Evolutionary conservation across 805 yeast genomes (phyloP).

Genomic region (Ogataea parapolymorpha): DNA sequence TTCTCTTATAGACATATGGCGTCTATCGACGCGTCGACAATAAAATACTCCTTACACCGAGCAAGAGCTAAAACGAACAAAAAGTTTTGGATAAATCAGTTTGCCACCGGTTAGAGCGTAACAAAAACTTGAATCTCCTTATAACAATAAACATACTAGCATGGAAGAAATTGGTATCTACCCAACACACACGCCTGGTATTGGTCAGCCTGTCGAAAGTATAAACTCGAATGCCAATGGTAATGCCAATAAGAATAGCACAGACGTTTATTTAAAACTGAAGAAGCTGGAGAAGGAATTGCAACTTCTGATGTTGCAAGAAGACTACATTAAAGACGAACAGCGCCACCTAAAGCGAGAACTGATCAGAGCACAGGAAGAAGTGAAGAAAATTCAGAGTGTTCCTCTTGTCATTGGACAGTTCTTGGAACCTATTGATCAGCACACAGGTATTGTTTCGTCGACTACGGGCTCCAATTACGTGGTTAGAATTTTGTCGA

Average conservation of each 20-base stretch:
- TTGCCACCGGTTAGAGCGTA: slow-evolving; percentile 14
- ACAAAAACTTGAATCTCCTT: background rate
- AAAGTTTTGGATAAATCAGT: slow-evolving; percentile 9
- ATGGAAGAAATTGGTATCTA: slow-evolving; percentile 67
- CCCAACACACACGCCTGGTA: slow-evolving; percentile 27
- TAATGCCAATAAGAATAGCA: slow-evolving; percentile 25
- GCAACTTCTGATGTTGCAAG: slow-evolving; percentile 82
- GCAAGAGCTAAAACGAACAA: background rate
- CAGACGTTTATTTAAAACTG: slow-evolving; percentile 77
- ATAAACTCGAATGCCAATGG: slow-evolving; percentile 24
- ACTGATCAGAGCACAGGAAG: slow-evolving; percentile 95
- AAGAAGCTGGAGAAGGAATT: slow-evolving; percentile 89
- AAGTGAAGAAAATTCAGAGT: slow-evolving; percentile 94
- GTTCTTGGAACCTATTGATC: slow-evolving; percentile 95
- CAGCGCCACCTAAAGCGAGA: slow-evolving; percentile 95
- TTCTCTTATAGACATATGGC: slow-evolving; percentile 1
- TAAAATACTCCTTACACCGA: slow-evolving; percentile 6
- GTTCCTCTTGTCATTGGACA: slow-evolving; percentile 98
- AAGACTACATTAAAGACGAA: slow-evolving; percentile 96
- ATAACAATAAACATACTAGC: background rate
- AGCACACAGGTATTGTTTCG: slow-evolving; percentile 93
- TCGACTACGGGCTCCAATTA: slow-evolving; percentile 97
- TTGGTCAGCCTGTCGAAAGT: slow-evolving; percentile 25
- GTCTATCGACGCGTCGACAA: slow-evolving; percentile 9
- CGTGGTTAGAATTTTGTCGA: slow-evolving; percentile 91